Evolutionary conservation across 306 rosid genomes (phyloP).

Genomic region (Lathyrus oleraceus): DNA sequence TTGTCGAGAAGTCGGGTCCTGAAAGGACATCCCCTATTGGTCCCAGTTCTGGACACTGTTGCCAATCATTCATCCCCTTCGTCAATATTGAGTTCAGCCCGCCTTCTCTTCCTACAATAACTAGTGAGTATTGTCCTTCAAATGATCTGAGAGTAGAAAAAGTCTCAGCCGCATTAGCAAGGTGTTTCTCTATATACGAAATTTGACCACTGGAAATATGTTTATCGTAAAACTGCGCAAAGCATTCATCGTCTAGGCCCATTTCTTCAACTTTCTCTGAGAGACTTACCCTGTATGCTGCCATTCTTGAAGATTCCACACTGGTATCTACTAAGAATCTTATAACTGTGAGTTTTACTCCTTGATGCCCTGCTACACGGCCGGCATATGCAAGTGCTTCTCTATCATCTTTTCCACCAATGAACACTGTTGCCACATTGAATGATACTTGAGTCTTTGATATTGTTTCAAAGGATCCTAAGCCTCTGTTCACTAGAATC

Average conservation of each 20-base stretch:
- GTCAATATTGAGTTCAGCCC: constrained; percentile 72
- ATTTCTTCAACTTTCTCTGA: constrained; percentile 68
- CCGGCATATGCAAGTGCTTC: constrained; percentile 80
- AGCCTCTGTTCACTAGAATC: constrained; percentile 87
- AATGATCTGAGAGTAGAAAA: constrained; percentile 66
- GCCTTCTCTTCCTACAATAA: constrained; percentile 82
- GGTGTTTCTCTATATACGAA: constrained; percentile 72
- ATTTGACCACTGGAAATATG: constrained; percentile 58
- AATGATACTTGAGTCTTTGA: constrained; percentile 43
- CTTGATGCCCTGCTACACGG: constrained; percentile 68
- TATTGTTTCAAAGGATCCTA: constrained; percentile 64
- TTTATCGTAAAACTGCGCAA: constrained; percentile 74
- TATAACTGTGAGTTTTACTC: constrained; percentile 75
- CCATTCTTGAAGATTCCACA: constrained; percentile 51
- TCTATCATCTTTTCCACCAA: constrained; percentile 88
- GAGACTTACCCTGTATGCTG: constrained; percentile 49
- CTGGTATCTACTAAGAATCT: constrained; percentile 65
- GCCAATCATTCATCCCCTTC: constrained; percentile 90
- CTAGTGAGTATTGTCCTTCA: constrained; percentile 75
- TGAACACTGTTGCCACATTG: constrained; percentile 75
- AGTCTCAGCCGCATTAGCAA: constrained; percentile 73
- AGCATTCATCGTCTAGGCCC: constrained; percentile 74
- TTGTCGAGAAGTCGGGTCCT: constrained; percentile 69
- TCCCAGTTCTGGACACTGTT: constrained; percentile 90
- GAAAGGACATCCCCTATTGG: constrained; percentile 96